phyloP scores from a whole-genome alignment of 257 asterid genomes.

The Perilla frutescens region DNA sequence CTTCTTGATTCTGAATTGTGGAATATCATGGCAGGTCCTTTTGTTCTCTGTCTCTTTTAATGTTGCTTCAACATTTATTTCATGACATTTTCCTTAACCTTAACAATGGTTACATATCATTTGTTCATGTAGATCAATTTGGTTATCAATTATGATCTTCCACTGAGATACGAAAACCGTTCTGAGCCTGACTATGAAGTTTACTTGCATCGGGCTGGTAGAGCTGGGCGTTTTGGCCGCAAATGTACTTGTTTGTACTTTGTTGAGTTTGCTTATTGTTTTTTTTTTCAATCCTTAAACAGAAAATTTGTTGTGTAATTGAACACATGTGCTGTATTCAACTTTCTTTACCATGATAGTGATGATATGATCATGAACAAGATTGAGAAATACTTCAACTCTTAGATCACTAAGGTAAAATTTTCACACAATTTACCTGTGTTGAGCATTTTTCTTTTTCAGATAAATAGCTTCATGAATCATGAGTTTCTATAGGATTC shows the following conservation, averaged over 20 bases:
- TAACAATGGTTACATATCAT: background rate
- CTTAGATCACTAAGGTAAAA: slow-evolving; percentile 54
- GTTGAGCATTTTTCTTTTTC: background rate
- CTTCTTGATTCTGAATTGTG: slow-evolving; percentile 3
- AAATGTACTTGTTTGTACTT: slow-evolving; percentile 55
- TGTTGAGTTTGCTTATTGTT: background rate
- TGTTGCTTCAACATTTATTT: background rate
- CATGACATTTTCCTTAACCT: background rate
- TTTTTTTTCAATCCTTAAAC: background rate
- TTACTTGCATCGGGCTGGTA: slow-evolving; percentile 92
- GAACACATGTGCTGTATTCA: slow-evolving; percentile 49
- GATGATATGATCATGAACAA: slow-evolving; percentile 54
- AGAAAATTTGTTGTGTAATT: slow-evolving; percentile 2
- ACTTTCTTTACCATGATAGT: slow-evolving; percentile 37
- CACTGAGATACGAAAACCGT: slow-evolving; percentile 48
- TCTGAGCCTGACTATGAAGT: slow-evolving; percentile 87
- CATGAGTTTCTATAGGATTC: background rate
- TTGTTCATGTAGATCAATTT: slow-evolving; percentile 70
- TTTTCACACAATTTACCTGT: background rate
- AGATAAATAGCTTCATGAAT: no score
- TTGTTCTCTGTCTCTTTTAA: slow-evolving; percentile 42
- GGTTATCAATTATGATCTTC: slow-evolving; percentile 91
- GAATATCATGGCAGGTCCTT: slow-evolving; percentile 49
- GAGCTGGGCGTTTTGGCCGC: slow-evolving; percentile 99
- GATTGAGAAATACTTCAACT: slow-evolving; percentile 65